phyloP scores from a whole-genome alignment of 2,329 filamentous ascomycete genomes.

The Aquanectria penicillioides region DNA sequence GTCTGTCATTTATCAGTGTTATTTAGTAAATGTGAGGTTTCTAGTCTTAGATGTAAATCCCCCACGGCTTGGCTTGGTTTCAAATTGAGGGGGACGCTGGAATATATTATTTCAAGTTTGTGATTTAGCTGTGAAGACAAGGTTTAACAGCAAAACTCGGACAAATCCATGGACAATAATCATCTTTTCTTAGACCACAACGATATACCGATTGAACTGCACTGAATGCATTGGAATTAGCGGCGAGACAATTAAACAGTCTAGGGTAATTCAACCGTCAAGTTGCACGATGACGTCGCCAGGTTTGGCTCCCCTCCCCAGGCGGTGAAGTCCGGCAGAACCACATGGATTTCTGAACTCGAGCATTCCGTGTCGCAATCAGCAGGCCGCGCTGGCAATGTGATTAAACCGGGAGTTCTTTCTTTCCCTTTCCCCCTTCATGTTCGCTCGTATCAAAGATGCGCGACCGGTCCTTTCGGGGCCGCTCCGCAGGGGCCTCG shows the following conservation, averaged over 20 bases:
- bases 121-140: too few relatives aligned
- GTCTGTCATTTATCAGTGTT: slow-evolving; percentile 7
- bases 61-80: too few relatives aligned
- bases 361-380: too few relatives aligned
- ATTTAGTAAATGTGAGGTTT: background rate
- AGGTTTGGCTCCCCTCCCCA: too few relatives aligned
- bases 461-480: slow-evolving; percentile 24
- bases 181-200: too few relatives aligned
- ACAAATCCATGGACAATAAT: too few relatives aligned
- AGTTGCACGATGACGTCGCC: slow-evolving; percentile 12
- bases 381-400: too few relatives aligned
- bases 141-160: too few relatives aligned
- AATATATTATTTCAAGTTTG: too few relatives aligned
- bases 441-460: slow-evolving; percentile 33
- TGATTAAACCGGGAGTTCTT: background rate
- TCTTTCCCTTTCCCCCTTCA: slow-evolving; percentile 14
- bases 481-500: slow-evolving; percentile 10
- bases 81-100: too few relatives aligned
- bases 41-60: background rate
- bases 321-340: slow-evolving; percentile 36
- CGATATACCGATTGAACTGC: too few relatives aligned
- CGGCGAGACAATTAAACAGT: background rate
- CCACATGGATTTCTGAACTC: slow-evolving; percentile 31
- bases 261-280: background rate
- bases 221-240: too few relatives aligned